Evolutionary conservation across 441 rosid species (phyloP).

Genomic region (Pelargonium cotyledonis): DNA sequence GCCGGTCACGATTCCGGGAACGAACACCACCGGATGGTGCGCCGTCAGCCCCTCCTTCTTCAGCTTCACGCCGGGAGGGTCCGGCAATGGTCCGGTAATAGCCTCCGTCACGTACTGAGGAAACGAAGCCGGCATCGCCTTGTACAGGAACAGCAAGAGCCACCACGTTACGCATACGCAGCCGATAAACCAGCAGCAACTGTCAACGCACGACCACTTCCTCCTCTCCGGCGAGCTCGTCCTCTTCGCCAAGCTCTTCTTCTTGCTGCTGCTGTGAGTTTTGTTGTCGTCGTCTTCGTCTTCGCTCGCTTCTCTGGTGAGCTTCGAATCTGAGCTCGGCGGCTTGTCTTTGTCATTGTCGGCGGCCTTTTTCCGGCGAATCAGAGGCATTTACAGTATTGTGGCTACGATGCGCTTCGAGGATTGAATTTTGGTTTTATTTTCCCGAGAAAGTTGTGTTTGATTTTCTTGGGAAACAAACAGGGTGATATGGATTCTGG

Average conservation of each 20-base stretch:
- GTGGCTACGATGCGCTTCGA: background rate
- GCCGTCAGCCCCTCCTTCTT: slow-evolving; percentile 46
- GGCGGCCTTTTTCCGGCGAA: background rate
- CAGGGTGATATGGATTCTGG: background rate
- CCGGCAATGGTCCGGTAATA: slow-evolving; percentile 78
- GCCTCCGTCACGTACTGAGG: slow-evolving; percentile 85
- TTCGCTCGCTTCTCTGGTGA: background rate
- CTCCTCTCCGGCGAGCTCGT: slow-evolving; percentile 43
- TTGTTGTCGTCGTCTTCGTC: background rate
- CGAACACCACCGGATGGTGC: slow-evolving; percentile 71
- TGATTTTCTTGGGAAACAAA: background rate
- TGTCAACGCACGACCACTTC: slow-evolving; percentile 72
- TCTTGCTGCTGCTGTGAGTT: background rate
- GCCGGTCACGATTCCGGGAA: slow-evolving; percentile 91
- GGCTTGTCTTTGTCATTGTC: background rate
- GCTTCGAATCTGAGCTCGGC: background rate
- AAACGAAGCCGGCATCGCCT: slow-evolving; percentile 77
- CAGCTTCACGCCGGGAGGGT: slow-evolving; percentile 79
- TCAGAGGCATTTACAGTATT: background rate
- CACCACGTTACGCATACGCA: slow-evolving; percentile 76
- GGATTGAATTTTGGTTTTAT: background rate
- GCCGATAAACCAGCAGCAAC: slow-evolving; percentile 84
- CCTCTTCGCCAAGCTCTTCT: slow-evolving; percentile 38
- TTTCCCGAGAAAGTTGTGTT: background rate
- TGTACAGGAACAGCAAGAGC: slow-evolving; percentile 69